Conservation (phyloP, 1,139 yeast genomes). For the Hansenula lynferdii region DNA sequence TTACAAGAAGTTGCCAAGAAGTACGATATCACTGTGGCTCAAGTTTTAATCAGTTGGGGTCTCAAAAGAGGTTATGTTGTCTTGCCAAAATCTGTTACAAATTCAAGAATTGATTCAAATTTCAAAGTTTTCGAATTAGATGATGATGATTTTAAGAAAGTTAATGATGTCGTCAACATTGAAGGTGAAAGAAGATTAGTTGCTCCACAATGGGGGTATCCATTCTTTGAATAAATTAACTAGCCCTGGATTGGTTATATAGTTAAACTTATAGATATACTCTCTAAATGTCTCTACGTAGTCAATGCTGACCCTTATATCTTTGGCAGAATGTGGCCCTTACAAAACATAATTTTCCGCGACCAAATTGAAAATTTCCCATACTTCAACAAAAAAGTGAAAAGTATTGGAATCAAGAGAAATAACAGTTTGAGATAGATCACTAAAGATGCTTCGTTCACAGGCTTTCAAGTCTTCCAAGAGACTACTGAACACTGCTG, state of each 20-base stretch:
- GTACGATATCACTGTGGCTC: slow-evolving; percentile 51
- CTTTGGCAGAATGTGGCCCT: too few relatives aligned
- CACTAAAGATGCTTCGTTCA: slow-evolving; percentile 15
- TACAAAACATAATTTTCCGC: too few relatives aligned
- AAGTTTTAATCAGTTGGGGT: slow-evolving; percentile 68
- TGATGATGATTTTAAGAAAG: slow-evolving; percentile 47
- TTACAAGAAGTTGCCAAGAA: slow-evolving; percentile 50
- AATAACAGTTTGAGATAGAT: too few relatives aligned
- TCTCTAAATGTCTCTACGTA: too few relatives aligned
- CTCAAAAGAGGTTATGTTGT: slow-evolving; percentile 64
- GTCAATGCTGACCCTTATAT: too few relatives aligned
- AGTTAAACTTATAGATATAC: not conserved
- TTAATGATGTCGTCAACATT: slow-evolving; percentile 40
- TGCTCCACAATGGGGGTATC: slow-evolving; percentile 35
- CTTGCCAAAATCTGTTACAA: slow-evolving; percentile 67
- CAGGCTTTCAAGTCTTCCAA: slow-evolving; percentile 11
- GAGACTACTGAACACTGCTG: slow-evolving; percentile 15
- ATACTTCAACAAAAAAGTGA: not conserved
- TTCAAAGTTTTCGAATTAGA: slow-evolving; percentile 44
- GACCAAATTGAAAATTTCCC: too few relatives aligned
- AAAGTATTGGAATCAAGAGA: not conserved
- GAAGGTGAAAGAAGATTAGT: slow-evolving; percentile 49
- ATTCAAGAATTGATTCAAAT: slow-evolving; percentile 56
- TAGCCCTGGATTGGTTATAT: not conserved
- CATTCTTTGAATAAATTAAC: slow-evolving; percentile 18